Percentiles rank a stretch among this genome's conserved stretches.
phyloP scores from a whole-genome alignment of 345 rosid genomes.

The Bretschneidera sinensis region DNA sequence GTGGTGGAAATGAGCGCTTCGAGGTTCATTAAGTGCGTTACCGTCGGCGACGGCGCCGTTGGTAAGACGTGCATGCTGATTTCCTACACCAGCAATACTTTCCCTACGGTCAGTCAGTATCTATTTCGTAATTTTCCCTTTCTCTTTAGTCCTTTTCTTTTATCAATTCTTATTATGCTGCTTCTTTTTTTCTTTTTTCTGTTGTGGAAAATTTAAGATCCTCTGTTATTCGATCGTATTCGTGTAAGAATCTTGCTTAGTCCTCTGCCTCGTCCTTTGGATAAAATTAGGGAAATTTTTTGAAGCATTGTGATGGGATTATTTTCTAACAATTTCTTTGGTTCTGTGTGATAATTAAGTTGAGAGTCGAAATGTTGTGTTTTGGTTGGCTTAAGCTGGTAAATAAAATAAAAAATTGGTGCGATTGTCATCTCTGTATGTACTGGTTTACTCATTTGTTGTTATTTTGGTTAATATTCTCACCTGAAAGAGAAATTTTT shows the following conservation, averaged over 20 bases:
- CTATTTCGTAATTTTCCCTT: neutral
- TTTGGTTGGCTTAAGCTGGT: no score
- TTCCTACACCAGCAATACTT: conserved; percentile 96
- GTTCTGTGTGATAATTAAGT: neutral
- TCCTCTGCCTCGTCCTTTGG: no score
- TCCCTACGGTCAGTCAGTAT: conserved; percentile 59
- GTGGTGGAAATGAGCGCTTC: conserved; percentile 68
- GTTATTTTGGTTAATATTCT: neutral
- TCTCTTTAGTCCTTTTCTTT: neutral
- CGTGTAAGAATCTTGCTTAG: no score
- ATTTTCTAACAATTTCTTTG: no score
- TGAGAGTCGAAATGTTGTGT: neutral
- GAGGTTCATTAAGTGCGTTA: conserved; percentile 94
- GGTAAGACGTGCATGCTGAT: conserved; percentile 94
- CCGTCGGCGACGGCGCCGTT: conserved; percentile 97
- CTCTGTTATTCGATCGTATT: neutral
- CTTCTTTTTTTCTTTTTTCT: neutral
- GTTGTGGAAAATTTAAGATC: neutral
- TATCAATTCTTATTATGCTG: neutral
- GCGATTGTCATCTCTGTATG: neutral
- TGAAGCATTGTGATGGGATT: no score
- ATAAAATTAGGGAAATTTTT: no score
- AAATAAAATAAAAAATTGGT: neutral
- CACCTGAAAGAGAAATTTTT: no score
- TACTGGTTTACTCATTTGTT: no score